Evolutionary conservation across 1,284 basidiomycete species (phyloP).

Genomic region (Ceratobasidium sp.): DNA sequence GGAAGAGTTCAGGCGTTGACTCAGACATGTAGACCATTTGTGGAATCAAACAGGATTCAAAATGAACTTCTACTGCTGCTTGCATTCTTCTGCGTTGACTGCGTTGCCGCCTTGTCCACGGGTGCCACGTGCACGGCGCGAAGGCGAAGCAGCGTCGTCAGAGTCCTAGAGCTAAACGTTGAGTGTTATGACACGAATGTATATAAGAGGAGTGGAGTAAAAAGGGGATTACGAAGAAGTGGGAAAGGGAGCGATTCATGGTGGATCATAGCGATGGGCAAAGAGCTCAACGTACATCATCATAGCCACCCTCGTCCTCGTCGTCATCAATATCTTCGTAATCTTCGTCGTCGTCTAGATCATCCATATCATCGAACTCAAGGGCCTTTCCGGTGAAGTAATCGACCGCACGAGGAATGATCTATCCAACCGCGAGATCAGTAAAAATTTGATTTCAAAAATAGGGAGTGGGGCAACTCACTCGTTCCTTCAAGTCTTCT

Average conservation of each 20-base stretch:
- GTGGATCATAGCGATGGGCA: neutral
- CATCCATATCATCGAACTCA: slow-evolving; percentile 83
- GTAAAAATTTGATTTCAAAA: neutral
- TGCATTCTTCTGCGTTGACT: slow-evolving; percentile 83
- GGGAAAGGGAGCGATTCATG: neutral
- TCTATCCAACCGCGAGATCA: slow-evolving; percentile 58
- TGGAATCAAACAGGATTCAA: too few relatives aligned
- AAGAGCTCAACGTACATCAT: slow-evolving; percentile 50
- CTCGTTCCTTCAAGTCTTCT: slow-evolving; percentile 98
- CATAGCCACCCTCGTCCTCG: slow-evolving; percentile 53
- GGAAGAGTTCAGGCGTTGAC: too few relatives aligned
- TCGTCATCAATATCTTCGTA: slow-evolving; percentile 57
- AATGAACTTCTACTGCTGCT: slow-evolving; percentile 86
- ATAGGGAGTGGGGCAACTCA: slow-evolving; percentile 52
- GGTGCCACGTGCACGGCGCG: slow-evolving; percentile 65
- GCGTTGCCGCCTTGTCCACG: slow-evolving; percentile 55
- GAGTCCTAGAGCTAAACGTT: slow-evolving; percentile 55
- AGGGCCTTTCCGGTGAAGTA: slow-evolving; percentile 98
- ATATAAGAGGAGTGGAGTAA: slow-evolving; percentile 17
- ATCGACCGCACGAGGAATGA: slow-evolving; percentile 94
- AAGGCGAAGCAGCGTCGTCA: slow-evolving; percentile 64
- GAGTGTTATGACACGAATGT: neutral
- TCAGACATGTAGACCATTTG: too few relatives aligned
- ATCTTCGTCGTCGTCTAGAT: slow-evolving; percentile 69
- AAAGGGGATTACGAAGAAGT: neutral